phyloP scores from a whole-genome alignment of 495 filamentous ascomycete genomes.

The Penicillium mononematosum region DNA sequence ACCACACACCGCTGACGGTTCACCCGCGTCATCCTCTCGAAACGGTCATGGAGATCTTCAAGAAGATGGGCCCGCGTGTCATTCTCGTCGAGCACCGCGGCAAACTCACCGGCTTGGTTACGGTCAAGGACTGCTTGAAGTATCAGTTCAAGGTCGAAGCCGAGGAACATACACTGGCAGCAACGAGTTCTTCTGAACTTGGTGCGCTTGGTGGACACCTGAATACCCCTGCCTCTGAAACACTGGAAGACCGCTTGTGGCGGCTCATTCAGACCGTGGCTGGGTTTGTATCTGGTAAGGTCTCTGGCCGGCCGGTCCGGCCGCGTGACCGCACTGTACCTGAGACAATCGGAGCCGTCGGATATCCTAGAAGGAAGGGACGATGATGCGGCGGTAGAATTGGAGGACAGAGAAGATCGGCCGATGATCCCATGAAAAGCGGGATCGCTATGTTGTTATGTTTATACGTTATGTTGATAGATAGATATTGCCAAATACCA shows the following conservation, averaged over 20 bases:
- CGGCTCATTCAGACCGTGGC: constrained; percentile 55
- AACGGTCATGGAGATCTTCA: constrained; percentile 98
- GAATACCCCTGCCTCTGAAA: constrained; percentile 26
- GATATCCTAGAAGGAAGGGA: constrained; percentile 67
- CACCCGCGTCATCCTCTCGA: constrained; percentile 91
- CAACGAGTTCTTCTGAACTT: constrained; percentile 46
- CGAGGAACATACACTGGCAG: constrained; percentile 65
- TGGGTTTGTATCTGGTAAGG: constrained; percentile 23
- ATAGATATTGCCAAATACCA: neutral
- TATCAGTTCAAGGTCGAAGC: constrained; percentile 97
- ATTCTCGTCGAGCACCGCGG: constrained; percentile 92
- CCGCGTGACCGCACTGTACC: constrained; percentile 50
- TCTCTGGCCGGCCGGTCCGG: constrained; percentile 20
- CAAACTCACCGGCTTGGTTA: constrained; percentile 78
- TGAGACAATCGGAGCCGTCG: constrained; percentile 37
- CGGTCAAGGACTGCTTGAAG: constrained; percentile 95
- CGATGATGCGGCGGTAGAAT: constrained; percentile 61
- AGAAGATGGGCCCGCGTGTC: constrained; percentile 94
- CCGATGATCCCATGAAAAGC: constrained; percentile 9
- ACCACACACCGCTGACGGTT: constrained; percentile 85
- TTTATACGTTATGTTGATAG: constrained; percentile 6
- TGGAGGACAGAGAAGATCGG: constrained; percentile 50
- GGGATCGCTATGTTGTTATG: neutral
- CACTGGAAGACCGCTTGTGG: constrained; percentile 69
- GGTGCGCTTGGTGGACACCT: constrained; percentile 34